Base-by-base conservation (phyloP, 164 flowering plant genomes). In the Litsea cubeba region DNA sequence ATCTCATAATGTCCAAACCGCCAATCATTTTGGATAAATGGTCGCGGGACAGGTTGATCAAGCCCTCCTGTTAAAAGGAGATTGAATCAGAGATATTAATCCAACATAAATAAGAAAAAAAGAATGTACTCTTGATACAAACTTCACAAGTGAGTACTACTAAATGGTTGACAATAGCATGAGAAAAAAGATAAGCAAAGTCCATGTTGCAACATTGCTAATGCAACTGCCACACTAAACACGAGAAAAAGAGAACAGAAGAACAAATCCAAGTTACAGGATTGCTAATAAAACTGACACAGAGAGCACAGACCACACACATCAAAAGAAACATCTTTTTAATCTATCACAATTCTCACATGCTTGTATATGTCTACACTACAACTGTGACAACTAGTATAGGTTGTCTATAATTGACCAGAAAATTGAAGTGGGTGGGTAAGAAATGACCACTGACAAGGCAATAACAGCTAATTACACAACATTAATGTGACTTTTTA, bases 1-100 rank as follows among this genome's bases (percentile, higher is more conserved):
- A 93, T 85, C 81, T 93, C 84, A 79, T 95, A 95, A 80, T 93
- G 96, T 54, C 99, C 99, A 80, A 95, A 95, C 50, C 97, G 85
- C 98, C 99, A 95, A 76, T 95, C 99, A 40, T 96, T 81, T 69
- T 76, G 74, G 12, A 84, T 66, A 72, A 77, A 92, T 68, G 89
- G 88, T 26, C 92, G 85, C 76, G 72, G 76, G 65, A 80, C 85
- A 32, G 99, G 99, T 77, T 83, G 81, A 83, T 95, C 98, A 74
- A 95, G 98, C 67, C 99, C 98, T 71, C 97, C 99, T 95, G 84
- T 72, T 24, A 71, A 71, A 57, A n/a, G n/a, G n/a, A n/a, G n/a
- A n/a, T n/a, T n/a, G n/a, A n/a, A n/a, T n/a, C n/a, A n/a, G n/a
- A n/a, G n/a, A 18, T 60, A n/a, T 40, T 40, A 40, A 60, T n/a